Conservation (phyloP, 345 rosid species). For the Garcia nutans region DNA sequence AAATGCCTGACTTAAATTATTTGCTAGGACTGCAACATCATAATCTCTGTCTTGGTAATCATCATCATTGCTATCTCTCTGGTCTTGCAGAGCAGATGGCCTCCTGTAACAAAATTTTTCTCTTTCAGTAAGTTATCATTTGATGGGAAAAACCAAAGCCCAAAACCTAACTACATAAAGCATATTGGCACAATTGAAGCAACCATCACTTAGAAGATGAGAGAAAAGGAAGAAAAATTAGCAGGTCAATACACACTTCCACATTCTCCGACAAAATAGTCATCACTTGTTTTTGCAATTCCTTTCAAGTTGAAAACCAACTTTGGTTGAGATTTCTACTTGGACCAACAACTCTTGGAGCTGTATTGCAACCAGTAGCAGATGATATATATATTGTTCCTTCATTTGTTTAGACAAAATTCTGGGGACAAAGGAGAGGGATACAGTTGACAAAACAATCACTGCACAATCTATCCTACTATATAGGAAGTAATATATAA, state of each 20-base stretch:
- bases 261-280: background rate
- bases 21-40: constrained; percentile 92
- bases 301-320: background rate
- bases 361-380: background rate
- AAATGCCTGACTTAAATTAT: constrained; percentile 88
- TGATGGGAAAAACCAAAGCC: background rate
- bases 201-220: background rate
- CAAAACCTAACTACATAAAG: background rate
- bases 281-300: background rate
- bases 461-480: too few species aligned
- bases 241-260: background rate
- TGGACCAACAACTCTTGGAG: background rate
- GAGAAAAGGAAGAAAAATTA: background rate
- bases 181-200: background rate
- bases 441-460: too few species aligned
- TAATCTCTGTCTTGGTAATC: constrained; percentile 94
- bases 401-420: too few species aligned
- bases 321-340: too few species aligned
- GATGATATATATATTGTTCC: background rate
- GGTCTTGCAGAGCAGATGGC: constrained; percentile 81
- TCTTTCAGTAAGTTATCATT: background rate
- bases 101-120: constrained; percentile 51
- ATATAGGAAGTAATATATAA: too few species aligned
- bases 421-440: too few species aligned
- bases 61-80: constrained; percentile 91